Base-by-base conservation (phyloP, 1,284 basidiomycete genomes). In the Clitocybe nebularis region DNA sequence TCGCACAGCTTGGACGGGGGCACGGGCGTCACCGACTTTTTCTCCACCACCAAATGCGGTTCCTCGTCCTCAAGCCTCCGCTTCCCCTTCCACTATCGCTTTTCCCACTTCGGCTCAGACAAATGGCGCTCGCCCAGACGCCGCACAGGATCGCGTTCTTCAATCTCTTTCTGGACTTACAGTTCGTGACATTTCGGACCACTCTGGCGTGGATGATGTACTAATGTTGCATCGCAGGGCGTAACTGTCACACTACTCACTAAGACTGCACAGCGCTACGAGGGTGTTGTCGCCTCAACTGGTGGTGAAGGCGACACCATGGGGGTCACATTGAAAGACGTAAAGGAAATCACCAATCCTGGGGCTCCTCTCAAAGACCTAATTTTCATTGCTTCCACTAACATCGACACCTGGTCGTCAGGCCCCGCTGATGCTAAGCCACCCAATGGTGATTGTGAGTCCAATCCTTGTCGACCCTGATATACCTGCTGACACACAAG, bases 281-380 rank as follows among this genome's bases (percentile, higher is more conserved):
- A 87, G 57, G 87, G 86, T 43, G 77, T 80, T 48, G 69, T 90
- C 48, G 64, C 58, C 3, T 79, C 79, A 11, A 84, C 85, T 14
- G 65, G 58, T 44, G 65, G 61, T 19, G 84, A 88, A 51, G 79
- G 81, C 39, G 84, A 89, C 59, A 78, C 75, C 13, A 63, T 69
- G 7, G 82, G 87, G 39, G 77, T 89, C 41, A 81, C 80, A 8
- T 75, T 91, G 45, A 82, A 81, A 57, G 82, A 89, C 59, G 82
- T 77, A 54, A 83, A 79, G 62, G 83, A 89, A 51, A 64, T 86
- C 44, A 67, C 74, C 17, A 71, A 64, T 46, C 74, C 81, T 7
- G 80, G 78, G 38, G 75, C 76, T 2, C 75, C 85, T 32, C 70
- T 84, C 49, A 84, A 81, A 60, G 84, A 89, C 36, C 64, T 67